phyloP scores from a whole-genome alignment of 306 rosid genomes.

The Citrullus mucosospermus region DNA sequence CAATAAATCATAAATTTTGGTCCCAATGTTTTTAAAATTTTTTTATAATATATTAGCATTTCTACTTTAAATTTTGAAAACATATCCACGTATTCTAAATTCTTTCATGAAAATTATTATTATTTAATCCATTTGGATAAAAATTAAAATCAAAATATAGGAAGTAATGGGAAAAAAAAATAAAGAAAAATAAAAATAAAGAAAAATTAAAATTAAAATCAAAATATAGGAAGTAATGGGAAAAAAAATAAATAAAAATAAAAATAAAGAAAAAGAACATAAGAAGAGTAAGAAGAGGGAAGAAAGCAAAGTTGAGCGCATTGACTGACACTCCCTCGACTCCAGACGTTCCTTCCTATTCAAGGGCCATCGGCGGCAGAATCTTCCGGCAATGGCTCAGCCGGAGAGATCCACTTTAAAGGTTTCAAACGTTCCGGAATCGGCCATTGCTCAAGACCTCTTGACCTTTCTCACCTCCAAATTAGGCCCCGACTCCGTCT shows the following conservation, averaged over 20 bases:
- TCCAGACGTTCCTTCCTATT: background rate
- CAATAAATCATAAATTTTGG: no score
- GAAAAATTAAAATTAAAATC: background rate
- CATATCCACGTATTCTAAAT: no score
- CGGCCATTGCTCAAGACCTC: slow-evolving; percentile 47
- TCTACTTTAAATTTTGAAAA: no score
- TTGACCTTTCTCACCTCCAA: slow-evolving; percentile 33
- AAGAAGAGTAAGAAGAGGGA: background rate
- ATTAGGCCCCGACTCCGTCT: slow-evolving; percentile 43
- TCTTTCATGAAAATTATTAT: no score
- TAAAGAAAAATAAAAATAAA: accelerated
- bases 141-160: no score
- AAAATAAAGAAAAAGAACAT: background rate
- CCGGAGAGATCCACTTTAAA: slow-evolving; percentile 30
- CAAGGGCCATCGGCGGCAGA: background rate
- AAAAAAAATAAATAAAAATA: no score
- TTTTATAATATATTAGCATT: no score
- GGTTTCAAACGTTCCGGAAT: slow-evolving; percentile 50
- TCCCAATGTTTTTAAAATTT: no score
- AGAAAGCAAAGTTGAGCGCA: background rate
- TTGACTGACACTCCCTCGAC: background rate
- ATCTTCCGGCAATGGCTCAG: slow-evolving; percentile 16
- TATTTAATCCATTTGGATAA: no score
- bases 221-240: no score
- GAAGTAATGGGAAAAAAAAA: no score